Evolutionary conservation across 2,329 filamentous ascomycete species (phyloP).

Genomic region (Periconia digitata): DNA sequence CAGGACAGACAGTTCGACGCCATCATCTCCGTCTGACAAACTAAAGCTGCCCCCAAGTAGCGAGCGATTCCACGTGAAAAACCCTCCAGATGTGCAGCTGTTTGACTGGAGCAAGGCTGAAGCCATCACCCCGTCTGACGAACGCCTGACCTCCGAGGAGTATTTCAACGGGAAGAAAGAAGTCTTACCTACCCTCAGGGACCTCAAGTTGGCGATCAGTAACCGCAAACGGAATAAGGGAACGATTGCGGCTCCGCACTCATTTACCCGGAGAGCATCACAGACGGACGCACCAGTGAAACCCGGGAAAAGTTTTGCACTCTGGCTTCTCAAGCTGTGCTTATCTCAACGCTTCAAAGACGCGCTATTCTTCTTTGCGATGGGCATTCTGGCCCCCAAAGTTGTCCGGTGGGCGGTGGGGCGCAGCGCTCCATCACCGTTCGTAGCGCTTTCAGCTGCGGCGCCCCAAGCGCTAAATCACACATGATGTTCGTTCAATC

Average conservation of each 20-base stretch:
- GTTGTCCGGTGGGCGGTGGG: constrained; percentile 1
- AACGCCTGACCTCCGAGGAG: constrained; percentile 1
- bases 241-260: neutral
- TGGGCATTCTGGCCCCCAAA: constrained; percentile 9
- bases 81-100: constrained; percentile 5
- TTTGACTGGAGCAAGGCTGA: constrained; percentile 6
- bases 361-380: constrained; percentile 2
- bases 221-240: neutral
- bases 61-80: constrained; percentile 1
- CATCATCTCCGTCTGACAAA: constrained; percentile 1
- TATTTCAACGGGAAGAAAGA: neutral
- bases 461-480: neutral
- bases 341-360: constrained; percentile 4
- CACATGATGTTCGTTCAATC: too few species aligned
- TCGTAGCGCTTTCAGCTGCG: neutral
- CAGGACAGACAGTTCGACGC: constrained; percentile 1
- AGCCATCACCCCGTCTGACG: neutral
- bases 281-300: neutral
- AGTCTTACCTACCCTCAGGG: neutral
- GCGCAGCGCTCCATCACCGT: constrained; percentile 2
- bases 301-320: neutral
- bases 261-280: neutral
- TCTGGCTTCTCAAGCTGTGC: neutral
- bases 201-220: neutral
- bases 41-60: neutral